Conservation (phyloP, 345 rosid species). For the Aquilaria yunnanensis region DNA sequence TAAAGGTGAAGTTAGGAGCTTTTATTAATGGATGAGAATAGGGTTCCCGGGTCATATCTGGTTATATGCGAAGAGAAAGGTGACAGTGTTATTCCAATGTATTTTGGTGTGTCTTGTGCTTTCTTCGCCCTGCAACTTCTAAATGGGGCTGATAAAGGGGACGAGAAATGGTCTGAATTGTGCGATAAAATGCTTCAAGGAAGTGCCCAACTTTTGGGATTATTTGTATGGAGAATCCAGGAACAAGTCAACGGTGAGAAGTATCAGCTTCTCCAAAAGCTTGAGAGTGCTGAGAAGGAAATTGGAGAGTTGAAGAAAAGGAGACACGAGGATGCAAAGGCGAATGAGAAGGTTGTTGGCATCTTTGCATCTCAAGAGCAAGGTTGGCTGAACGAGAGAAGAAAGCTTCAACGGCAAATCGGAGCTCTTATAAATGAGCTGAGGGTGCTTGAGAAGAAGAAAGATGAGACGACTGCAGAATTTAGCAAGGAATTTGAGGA, state of each 20-base stretch:
- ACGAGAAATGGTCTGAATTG: slow-evolving; percentile 49
- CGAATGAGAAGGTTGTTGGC: slow-evolving; percentile 88
- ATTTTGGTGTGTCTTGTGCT: slow-evolving; percentile 69
- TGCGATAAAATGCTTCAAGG: slow-evolving; percentile 53
- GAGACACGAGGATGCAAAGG: slow-evolving; percentile 78
- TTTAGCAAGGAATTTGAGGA: slow-evolving; percentile 47
- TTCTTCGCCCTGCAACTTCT: slow-evolving; percentile 41
- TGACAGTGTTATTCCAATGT: slow-evolving; percentile 45
- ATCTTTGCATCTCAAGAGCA: slow-evolving; percentile 86
- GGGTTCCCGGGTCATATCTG: slow-evolving; percentile 21
- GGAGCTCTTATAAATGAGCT: slow-evolving; percentile 57
- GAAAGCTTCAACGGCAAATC: slow-evolving; percentile 44
- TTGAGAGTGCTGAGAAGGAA: slow-evolving; percentile 50
- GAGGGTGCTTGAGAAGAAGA: slow-evolving; percentile 41
- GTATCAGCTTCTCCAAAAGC: slow-evolving; percentile 35
- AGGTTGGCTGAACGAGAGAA: slow-evolving; percentile 71
- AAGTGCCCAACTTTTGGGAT: slow-evolving; percentile 58
- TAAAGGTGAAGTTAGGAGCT: slow-evolving; percentile 20
- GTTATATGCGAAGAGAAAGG: slow-evolving; percentile 23
- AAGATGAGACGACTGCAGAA: slow-evolving; percentile 36
- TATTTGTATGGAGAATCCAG: slow-evolving; percentile 64
- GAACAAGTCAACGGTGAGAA: slow-evolving; percentile 24
- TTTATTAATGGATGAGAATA: slow-evolving; percentile 36
- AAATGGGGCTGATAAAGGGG: slow-evolving; percentile 33
- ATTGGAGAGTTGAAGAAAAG: slow-evolving; percentile 53